Base-by-base conservation (phyloP, 352 stramenopile genomes). In the Peronospora destructor region DNA sequence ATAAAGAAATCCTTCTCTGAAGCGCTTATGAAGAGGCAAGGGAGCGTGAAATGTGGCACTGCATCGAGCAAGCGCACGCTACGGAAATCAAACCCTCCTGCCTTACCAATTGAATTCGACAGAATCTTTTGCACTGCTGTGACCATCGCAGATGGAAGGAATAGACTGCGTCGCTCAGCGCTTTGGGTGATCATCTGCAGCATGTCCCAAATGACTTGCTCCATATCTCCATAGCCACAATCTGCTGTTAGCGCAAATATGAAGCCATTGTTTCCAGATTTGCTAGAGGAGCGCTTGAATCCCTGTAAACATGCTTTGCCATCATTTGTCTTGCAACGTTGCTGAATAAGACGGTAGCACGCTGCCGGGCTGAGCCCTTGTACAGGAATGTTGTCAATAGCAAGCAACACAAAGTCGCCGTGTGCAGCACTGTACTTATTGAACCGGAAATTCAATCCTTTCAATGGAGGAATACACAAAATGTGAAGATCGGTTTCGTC, bases 1-100 rank as follows among this genome's bases (percentile, higher is more conserved):
- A 59, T 71, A 33, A 91, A 83, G 29, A 91, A 91, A 44, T 88
- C 80, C 25, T 83, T 81, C 61, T 85, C 81, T 0, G 64, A 79
- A 11, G 72, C 71, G 32, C 68, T 83, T 25, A 87, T 59, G 56
- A 91, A 91, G 12, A 86, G 44, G 16, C 80, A 86, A 2, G 80
- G 69, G 11, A 78, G 45, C 26, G 45, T 60, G 40, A 86, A 73
- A 8, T 55, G 49, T 25, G 55, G 46, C 9, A 66, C 71, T 14
- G 61, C 56, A 28, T 77, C 66, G 19, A 91, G 51, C 25, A 86
- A 53, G 9, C 58, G 50, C 6, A 88, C 62, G 46, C 88, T 76
- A 2, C 53, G 45, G 26, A 88, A 65, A 17, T 59, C 68, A 32
- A 81, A 88, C 5, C 72, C 70, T 13, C 74, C 80, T 9, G 62